Evolutionary conservation across 805 yeast genomes (phyloP), one percentile per base, ranked within the genome.

Genomic region (Ogataea chonburiensis): DNA sequence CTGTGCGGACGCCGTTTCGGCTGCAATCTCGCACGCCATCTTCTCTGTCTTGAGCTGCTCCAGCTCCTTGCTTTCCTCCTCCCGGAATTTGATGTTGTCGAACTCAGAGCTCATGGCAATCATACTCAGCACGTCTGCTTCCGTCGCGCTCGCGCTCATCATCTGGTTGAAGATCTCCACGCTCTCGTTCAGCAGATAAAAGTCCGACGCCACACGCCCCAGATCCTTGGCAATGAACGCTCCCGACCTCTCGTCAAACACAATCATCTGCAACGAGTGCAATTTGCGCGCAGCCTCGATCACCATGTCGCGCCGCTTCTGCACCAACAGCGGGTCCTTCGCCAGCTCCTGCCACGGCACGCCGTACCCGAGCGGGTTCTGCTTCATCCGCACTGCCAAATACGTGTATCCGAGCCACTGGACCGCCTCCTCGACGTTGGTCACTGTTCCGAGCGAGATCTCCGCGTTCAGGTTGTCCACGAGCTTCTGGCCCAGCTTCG

Each of bases 351-450:
- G 76, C 93, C 96, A 88, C 29, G 78, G 86, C 30, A 94, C 77
- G 17, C 95, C 98, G 55, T 93, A 93, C 0, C 84, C 81, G 55
- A 88, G 81, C 2, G 99, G 98, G 46, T 88, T 91, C 55, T 87
- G 85, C 40, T 83, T 77, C 98, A 93, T 93, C 40, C 99, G 68
- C 3, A 91, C 97, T 64, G 77, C 81, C 75, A 93, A 70, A 55
- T 93, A 93, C 0, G 98, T 93, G 52, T 94, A 93, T 3, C 98
- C 98, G n/a, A 93, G 68, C 99, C 99, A 93, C 46, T 81, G 86
- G 1, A 93, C 83, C 38, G 89, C 99, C 63, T 93, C 98, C 19
- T 86, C 95, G 8, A 93, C 79, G 52, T 82, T 89, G 1, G 98
- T 87, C 2, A 93, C 98, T 0, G 95, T 89, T 2, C 99, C 99